Percentiles rank a stretch among this genome's conserved stretches.
Conservation (phyloP, 352 stramenopile genomes). For the Phytophthora pisi region DNA sequence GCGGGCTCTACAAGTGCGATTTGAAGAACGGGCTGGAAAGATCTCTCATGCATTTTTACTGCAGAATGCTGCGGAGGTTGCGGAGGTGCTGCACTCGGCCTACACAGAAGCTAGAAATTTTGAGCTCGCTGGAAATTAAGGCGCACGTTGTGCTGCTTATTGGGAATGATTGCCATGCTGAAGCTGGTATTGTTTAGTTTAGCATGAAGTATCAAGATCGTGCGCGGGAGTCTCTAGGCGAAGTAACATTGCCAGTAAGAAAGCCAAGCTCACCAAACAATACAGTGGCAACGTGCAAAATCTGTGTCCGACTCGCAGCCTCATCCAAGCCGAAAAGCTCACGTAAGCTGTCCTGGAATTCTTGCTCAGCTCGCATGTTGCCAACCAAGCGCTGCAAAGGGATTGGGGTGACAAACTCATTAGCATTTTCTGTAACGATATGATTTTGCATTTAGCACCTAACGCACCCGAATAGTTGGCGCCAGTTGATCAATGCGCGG, state of each 20-base stretch:
- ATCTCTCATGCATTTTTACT: conserved; percentile 57
- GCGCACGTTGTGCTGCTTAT: not conserved
- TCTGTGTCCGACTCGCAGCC: conserved; percentile 34
- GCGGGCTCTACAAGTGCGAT: conserved; percentile 44
- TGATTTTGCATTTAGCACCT: too few species aligned
- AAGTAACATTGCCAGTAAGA: conserved; percentile 11
- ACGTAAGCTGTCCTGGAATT: conserved; percentile 38
- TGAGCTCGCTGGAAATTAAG: conserved; percentile 22
- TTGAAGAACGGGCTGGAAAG: conserved; percentile 32
- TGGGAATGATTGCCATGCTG: not conserved
- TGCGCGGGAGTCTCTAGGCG: not conserved
- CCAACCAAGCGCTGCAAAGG: conserved; percentile 41
- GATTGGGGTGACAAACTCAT: not conserved
- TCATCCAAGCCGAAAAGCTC: conserved; percentile 47
- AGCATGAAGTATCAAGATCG: not conserved
- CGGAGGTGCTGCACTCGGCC: conserved; percentile 52
- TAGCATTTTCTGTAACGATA: not conserved
- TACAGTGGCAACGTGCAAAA: conserved; percentile 34
- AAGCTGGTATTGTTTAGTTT: too few species aligned
- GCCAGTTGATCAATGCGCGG: conserved; percentile 40
- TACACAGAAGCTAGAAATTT: conserved; percentile 36
- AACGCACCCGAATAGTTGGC: conserved; percentile 40
- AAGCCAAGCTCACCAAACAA: conserved; percentile 37
- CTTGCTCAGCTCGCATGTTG: conserved; percentile 39
- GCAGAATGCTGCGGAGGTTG: conserved; percentile 46